Percentiles rank a stretch among this genome's conserved stretches.
Evolutionary conservation across 2,329 filamentous ascomycete genomes (phyloP).

Genomic region (Fusarium subtropicale): DNA sequence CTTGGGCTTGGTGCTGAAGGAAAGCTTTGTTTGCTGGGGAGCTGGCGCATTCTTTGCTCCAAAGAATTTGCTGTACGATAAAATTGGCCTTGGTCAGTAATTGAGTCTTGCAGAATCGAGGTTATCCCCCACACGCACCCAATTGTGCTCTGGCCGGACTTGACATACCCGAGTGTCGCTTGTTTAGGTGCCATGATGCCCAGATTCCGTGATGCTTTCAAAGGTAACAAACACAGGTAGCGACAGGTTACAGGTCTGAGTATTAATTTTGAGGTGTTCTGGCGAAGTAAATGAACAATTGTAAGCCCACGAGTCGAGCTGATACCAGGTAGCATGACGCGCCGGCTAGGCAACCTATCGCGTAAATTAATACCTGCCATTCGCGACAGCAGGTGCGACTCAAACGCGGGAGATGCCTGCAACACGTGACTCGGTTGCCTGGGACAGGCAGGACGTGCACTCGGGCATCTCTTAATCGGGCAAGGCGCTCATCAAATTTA

Average conservation of each 20-base stretch:
- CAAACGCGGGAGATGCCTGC: constrained; percentile 36
- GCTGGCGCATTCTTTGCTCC: constrained; percentile 66
- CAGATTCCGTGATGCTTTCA: constrained; percentile 16
- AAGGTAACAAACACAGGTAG: constrained; percentile 16
- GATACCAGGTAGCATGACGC: constrained; percentile 51
- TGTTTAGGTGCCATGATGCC: constrained; percentile 71
- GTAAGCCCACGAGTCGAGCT: constrained; percentile 37
- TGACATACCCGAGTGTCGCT: constrained; percentile 89
- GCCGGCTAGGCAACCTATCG: constrained; percentile 53
- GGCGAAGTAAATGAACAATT: constrained; percentile 34
- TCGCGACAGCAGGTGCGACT: constrained; percentile 39
- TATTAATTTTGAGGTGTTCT: constrained; percentile 21
- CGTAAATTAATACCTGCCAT: constrained; percentile 52
- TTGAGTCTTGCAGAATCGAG: not conserved
- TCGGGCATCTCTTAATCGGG: constrained; percentile 6
- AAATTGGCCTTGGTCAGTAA: constrained; percentile 18
- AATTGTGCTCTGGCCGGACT: constrained; percentile 77
- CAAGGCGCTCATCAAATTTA: constrained; percentile 17
- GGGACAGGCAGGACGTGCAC: not conserved
- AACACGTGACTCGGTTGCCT: constrained; percentile 43
- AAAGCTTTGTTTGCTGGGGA: constrained; percentile 81
- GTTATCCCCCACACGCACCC: constrained; percentile 64
- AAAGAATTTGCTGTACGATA: constrained; percentile 82
- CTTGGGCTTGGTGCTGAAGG: constrained; percentile 73
- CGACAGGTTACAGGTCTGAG: constrained; percentile 8